Conservation (phyloP, 2,329 filamentous ascomycete species). For the Aureobasidium sp. region DNA sequence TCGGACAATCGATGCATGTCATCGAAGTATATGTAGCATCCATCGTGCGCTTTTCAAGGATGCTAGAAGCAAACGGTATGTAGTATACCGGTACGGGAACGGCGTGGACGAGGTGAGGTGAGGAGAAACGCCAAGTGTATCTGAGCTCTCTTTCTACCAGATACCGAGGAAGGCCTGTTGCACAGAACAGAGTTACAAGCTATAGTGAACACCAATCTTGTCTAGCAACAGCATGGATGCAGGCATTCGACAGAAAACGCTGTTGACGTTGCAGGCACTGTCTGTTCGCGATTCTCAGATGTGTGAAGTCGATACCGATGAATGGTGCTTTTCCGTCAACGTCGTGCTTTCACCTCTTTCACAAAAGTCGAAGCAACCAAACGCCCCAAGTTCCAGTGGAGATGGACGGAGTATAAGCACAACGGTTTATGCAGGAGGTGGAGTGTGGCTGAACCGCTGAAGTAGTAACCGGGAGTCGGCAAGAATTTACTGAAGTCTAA, state of each 20-base stretch:
- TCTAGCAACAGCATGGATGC: background rate
- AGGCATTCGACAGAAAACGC: background rate
- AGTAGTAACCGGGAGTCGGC: background rate
- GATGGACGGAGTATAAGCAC: background rate
- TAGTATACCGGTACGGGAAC: background rate
- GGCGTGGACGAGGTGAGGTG: background rate
- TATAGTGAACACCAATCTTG: background rate
- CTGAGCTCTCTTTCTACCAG: background rate
- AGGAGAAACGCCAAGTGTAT: background rate
- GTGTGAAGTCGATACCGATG: background rate
- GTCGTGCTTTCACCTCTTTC: background rate
- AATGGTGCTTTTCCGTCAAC: background rate
- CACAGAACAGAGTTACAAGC: background rate
- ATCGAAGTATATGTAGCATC: background rate
- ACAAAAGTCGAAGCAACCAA: background rate
- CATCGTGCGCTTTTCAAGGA: background rate
- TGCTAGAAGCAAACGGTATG: background rate
- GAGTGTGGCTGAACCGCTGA: background rate
- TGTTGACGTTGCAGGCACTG: background rate
- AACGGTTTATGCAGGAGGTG: constrained; percentile 2
- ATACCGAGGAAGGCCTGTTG: background rate
- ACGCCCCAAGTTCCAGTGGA: background rate
- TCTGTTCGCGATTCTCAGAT: background rate
- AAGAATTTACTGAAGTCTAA: background rate
- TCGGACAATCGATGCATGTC: too few relatives aligned